These are phyloP conservation scores for Globisporangium apiculatum DNA, from an alignment of 352 stramenopile species.

Conservation along the genomic window DNA sequence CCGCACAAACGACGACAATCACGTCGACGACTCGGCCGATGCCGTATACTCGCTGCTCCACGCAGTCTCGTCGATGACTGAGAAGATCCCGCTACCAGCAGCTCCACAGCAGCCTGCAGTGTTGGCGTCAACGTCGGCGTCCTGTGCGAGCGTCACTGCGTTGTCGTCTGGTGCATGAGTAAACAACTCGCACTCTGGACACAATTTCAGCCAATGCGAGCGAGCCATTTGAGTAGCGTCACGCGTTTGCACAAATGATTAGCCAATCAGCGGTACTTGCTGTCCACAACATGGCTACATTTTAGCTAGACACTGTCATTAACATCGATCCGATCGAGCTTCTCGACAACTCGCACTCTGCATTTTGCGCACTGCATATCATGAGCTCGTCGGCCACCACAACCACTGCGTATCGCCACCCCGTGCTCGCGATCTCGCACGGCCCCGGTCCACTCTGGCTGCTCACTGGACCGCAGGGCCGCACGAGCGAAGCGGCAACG, in stretches of 20 bases:
- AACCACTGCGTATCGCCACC: constrained; percentile 15
- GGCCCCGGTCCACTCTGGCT: constrained; percentile 56
- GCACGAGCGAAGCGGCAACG: constrained; percentile 24
- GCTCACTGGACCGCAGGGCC: constrained; percentile 34
- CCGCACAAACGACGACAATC: background rate
- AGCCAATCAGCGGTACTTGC: too few species aligned
- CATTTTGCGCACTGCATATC: background rate
- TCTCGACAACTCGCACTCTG: too few species aligned
- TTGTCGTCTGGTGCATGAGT: too few species aligned
- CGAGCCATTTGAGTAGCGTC: too few species aligned
- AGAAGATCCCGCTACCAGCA: constrained; percentile 30
- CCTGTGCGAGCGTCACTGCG: too few species aligned
- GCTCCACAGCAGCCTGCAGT: background rate
- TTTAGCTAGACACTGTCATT: too few species aligned
- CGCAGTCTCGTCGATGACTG: constrained; percentile 21
- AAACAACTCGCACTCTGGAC: too few species aligned
- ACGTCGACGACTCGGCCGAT: constrained; percentile 22
- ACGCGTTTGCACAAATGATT: too few species aligned
- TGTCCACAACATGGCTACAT: too few species aligned
- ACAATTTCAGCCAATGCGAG: too few species aligned
- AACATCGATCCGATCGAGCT: too few species aligned
- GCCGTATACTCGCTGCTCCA: constrained; percentile 28
- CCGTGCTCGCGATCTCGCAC: constrained; percentile 48
- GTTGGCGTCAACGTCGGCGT: background rate
- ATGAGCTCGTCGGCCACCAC: constrained; percentile 4